A percentile compares a stretch with the other conserved stretches of the same genome.
These are phyloP conservation scores for Exserohilum turcica DNA, from an alignment of 2,329 filamentous ascomycete species.

Conservation along the genomic window DNA sequence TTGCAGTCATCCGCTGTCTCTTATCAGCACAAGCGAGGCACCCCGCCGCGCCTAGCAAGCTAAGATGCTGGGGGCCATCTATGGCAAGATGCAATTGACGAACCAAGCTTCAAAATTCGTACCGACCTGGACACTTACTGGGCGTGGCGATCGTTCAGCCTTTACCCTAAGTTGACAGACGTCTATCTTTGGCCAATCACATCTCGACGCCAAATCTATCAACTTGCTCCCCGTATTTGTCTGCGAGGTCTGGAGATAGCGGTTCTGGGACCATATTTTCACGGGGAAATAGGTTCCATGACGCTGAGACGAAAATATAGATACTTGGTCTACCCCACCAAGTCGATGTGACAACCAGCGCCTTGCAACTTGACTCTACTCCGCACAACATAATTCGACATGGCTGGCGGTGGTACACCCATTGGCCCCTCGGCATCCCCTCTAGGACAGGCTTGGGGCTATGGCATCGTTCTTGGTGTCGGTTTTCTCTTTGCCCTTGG, in stretches of 20 bases:
- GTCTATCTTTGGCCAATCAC: constrained; percentile 34
- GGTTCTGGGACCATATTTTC: constrained; percentile 3
- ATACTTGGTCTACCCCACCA: constrained; percentile 17
- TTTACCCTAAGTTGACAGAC: constrained; percentile 4
- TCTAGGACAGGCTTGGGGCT: constrained; percentile 38
- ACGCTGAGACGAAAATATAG: constrained; percentile 20
- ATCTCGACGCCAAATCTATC: background rate
- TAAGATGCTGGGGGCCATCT: constrained; percentile 7
- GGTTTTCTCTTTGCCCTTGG: constrained; percentile 39
- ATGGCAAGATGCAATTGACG: constrained; percentile 5
- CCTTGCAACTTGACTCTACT: constrained; percentile 8
- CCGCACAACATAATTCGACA: constrained; percentile 13
- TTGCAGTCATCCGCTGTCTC: constrained; percentile 6
- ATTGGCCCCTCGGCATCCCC: constrained; percentile 33
- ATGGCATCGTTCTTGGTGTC: constrained; percentile 42
- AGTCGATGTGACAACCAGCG: background rate
- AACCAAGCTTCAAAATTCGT: constrained; percentile 14
- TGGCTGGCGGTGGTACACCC: constrained; percentile 35
- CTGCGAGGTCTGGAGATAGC: constrained; percentile 22
- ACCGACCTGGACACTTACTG: constrained; percentile 8
- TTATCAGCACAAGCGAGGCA: constrained; percentile 30
- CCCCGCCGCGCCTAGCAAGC: constrained; percentile 14
- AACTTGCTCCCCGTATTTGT: constrained; percentile 4
- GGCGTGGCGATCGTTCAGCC: constrained; percentile 9
- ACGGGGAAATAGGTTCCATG: background rate